These are phyloP conservation scores for Aureobasidium sp. DNA, from an alignment of 2,329 filamentous ascomycete genomes.

Conservation along the genomic window DNA sequence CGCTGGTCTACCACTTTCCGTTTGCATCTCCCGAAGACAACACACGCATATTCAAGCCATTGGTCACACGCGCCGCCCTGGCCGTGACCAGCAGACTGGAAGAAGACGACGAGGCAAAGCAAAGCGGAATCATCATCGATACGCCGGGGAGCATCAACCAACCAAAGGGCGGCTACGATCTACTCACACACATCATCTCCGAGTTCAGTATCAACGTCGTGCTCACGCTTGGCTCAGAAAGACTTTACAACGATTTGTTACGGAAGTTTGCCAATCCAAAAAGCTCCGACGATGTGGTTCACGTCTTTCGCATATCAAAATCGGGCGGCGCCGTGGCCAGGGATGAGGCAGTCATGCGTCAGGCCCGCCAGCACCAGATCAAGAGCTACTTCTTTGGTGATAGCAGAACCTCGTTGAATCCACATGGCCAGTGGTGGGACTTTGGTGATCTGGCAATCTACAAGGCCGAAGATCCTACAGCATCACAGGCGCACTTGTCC, in stretches of 20 bases:
- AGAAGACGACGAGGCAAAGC: conserved; percentile 64
- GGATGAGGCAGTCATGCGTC: conserved; percentile 66
- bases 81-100: conserved; percentile 70
- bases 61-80: conserved; percentile 70
- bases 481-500: conserved; percentile 21
- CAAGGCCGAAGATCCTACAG: conserved; percentile 22
- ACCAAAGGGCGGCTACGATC: conserved; percentile 61
- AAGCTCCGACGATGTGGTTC: conserved; percentile 59
- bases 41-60: conserved; percentile 59
- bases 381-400: conserved; percentile 94
- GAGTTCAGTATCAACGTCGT: conserved; percentile 67
- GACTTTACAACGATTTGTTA: conserved; percentile 66
- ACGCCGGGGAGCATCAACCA: conserved; percentile 63
- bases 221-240: conserved; percentile 72
- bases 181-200: conserved; percentile 71
- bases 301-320: conserved; percentile 71
- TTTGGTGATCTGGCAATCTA: conserved; percentile 68
- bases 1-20: conserved; percentile 85
- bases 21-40: conserved; percentile 66
- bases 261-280: conserved; percentile 51
- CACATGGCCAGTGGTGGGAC: conserved; percentile 77
- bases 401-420: conserved; percentile 66
- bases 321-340: conserved; percentile 79
- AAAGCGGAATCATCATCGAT: conserved; percentile 78
- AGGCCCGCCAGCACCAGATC: conserved; percentile 66